Percentiles rank a stretch among this genome's conserved stretches.
Evolutionary conservation across 306 rosid species (phyloP).

Genomic region (Prunus mume): DNA sequence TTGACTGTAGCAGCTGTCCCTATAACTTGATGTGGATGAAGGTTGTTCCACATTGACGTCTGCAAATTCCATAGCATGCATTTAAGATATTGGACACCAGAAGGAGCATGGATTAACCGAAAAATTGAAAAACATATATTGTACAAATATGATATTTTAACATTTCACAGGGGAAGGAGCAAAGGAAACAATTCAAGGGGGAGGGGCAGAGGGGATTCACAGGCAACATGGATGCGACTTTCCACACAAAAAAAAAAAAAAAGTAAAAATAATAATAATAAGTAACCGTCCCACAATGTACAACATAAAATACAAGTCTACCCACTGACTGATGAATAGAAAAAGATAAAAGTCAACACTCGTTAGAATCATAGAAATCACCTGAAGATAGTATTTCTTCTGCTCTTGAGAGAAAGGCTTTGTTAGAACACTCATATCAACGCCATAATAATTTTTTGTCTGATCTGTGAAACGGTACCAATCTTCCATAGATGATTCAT

Average conservation of each 20-base stretch:
- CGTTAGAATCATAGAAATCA: conserved; percentile 13
- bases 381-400: conserved; percentile 93
- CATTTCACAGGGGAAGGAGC: too few relatives aligned
- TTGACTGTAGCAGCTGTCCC: conserved; percentile 74
- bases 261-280: too few relatives aligned
- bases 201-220: too few relatives aligned
- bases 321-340: not conserved
- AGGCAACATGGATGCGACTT: too few relatives aligned
- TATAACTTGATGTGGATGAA: conserved; percentile 84
- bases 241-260: too few relatives aligned
- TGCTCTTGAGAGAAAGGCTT: conserved; percentile 89
- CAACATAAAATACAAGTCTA: not conserved
- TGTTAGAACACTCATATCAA: conserved; percentile 82
- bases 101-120: conserved; percentile 26
- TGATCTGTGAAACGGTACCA: conserved; percentile 69
- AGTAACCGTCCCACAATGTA: not conserved
- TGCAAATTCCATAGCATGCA: conserved; percentile 30
- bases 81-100: conserved; percentile 4
- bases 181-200: too few relatives aligned
- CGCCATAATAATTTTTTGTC: conserved; percentile 75
- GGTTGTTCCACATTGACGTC: conserved; percentile 92
- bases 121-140: not conserved
- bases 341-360: not conserved
- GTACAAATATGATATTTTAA: too few relatives aligned
- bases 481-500: conserved; percentile 69